Evolutionary conservation across 2,329 filamentous ascomycete genomes (phyloP), one percentile per base, ranked within the genome.

Genomic region (Colletotrichum truncatum): DNA sequence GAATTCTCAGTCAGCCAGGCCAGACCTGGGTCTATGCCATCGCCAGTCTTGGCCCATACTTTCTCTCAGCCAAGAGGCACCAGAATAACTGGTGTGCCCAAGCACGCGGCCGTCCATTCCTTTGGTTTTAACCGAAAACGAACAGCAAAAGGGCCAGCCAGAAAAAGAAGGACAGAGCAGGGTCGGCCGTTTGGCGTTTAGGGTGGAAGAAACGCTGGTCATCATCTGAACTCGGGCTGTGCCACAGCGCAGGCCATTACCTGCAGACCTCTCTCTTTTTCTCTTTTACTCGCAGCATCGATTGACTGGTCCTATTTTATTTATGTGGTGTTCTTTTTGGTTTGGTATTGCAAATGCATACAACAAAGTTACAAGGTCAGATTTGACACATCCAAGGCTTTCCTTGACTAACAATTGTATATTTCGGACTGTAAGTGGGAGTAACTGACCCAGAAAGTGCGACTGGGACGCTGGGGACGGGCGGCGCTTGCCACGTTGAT

Each of bases 191-290:
- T 43, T 51, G 45, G 25, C 36, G 18, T 52, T 60, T 45, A 34
- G 52, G 43, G 52, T 34, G 21, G 30, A 30, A 38, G 53, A 34
- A 34, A 26, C 18, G 28, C 28, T 45, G 23, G 28, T 28, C 21
- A 36, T 53, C 39, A 32, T 53, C 55, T 64, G 55, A 41, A 64
- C 55, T 61, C 25, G 39, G 45, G 55, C 39, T 18, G 46, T 46
- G 61, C 30, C 55, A 53, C 23, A 48, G 53, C 39, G 30, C 26
- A 48, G 36, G n/a, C n/a, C 39, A 38, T 48, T n/a, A n/a, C 16
- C 55, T 48, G 28, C 61, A 34, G 54, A 64, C 53, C 61, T 34
- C 45, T 64, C 10, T 28, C 39, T 36, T 36, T 3, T 36, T n/a
- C n/a, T n/a, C n/a, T n/a, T n/a, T n/a, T n/a, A n/a, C n/a, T n/a